Evolutionary conservation across 176 grass and related monocot species (phyloP), one percentile per base, ranked within the genome.

Genomic region (Oryza officinalis): DNA sequence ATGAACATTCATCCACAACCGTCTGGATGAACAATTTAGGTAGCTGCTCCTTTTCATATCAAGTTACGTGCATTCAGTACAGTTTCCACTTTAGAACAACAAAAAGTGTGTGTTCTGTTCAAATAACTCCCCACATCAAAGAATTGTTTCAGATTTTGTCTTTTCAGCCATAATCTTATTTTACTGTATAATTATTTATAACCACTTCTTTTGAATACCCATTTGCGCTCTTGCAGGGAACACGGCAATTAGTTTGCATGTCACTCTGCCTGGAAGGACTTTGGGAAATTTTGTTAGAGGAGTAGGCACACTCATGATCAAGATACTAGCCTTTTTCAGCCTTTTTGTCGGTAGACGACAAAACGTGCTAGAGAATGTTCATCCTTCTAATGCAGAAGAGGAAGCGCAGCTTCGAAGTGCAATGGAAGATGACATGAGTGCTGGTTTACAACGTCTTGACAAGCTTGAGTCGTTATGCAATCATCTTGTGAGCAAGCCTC

Each of bases 401-500:
- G 59, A 84, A 47, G 27, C 35, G 49, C 26, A 46, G 47, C 43
- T 47, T 41, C 46, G 68, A 80, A 26, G 33, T 52, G 50, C 27
- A 15, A 69, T 25, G 49, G 86, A 94, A 81, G 78, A 90, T 46
- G 44, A 86, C 37, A 87, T 88, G 11, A 44, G 64, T 65, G 75
- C 82, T 59, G 94, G 83, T 75, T 85, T 92, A 67, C 75, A 94
- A 33, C 89, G 94, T 8, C 80, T 97, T 65, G 81, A 90, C 45
- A 89, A 84, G 68, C 89, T 97, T 1, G 94, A 97, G 63, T 81
- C 71, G 38, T 10, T 90, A 49, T 90, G 85, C 78, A 73, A 85
- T 80, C 85, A 92, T 81, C 89, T 97, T 8, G 75, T 71, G 71
- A 88, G 77, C 50, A 97, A 94, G 79, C 89, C 87, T 30, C 87